phyloP scores from a whole-genome alignment of 352 stramenopile species.

The Globisporangium mamillatum region DNA sequence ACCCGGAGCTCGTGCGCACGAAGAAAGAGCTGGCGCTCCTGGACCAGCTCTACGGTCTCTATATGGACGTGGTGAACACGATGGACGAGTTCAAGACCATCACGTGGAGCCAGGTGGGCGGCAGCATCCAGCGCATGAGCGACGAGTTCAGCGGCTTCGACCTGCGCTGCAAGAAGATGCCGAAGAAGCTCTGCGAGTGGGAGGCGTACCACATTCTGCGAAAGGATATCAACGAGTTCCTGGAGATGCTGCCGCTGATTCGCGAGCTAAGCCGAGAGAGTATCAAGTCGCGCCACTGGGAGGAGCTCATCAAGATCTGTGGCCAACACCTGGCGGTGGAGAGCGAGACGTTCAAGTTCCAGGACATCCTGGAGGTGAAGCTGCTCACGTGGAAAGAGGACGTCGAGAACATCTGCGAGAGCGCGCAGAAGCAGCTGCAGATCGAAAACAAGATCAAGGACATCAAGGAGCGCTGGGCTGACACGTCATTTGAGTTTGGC shows the following conservation, averaged over 20 bases:
- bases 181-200: constrained; percentile 85
- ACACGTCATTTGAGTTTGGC: constrained; percentile 79
- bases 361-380: constrained; percentile 74
- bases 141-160: constrained; percentile 66
- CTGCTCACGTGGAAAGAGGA: constrained; percentile 80
- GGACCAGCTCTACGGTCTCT: constrained; percentile 87
- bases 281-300: constrained; percentile 88
- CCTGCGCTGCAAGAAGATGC: constrained; percentile 76
- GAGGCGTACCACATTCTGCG: constrained; percentile 73
- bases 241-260: constrained; percentile 83
- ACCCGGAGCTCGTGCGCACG: constrained; percentile 82
- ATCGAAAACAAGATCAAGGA: constrained; percentile 89
- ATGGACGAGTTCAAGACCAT: constrained; percentile 69
- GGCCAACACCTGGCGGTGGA: constrained; percentile 56
- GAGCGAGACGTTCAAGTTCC: constrained; percentile 72
- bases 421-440: constrained; percentile 87
- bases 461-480: constrained; percentile 82
- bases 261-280: constrained; percentile 76
- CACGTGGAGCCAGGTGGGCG: constrained; percentile 59
- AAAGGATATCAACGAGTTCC: constrained; percentile 80
- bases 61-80: constrained; percentile 82
- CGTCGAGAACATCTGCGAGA: constrained; percentile 87
- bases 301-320: constrained; percentile 68
- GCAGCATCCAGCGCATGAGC: constrained; percentile 56
- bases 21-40: constrained; percentile 85